Conservation (phyloP, 108 stramenopile species). For the Cyclotella atomus region DNA sequence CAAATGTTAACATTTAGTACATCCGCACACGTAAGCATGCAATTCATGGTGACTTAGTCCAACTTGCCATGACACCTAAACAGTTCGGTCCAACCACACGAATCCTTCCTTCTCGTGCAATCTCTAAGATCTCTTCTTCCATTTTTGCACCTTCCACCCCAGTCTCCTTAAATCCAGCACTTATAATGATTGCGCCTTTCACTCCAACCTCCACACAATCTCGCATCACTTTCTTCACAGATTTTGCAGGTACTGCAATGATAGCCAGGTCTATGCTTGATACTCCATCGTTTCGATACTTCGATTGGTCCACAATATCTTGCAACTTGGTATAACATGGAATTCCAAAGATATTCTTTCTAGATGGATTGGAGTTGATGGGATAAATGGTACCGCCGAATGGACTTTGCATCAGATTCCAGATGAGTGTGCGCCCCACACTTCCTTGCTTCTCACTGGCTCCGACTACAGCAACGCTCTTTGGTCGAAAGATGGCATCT, state of each 20-base stretch:
- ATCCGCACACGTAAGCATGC: neutral
- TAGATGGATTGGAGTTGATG: slow-evolving; percentile 27
- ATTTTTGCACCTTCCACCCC: slow-evolving; percentile 35
- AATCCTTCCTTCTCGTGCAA: slow-evolving; percentile 38
- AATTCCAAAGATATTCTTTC: slow-evolving; percentile 32
- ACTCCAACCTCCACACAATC: slow-evolving; percentile 49
- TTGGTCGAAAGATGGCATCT: slow-evolving; percentile 44
- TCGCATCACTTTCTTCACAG: slow-evolving; percentile 38
- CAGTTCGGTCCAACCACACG: slow-evolving; percentile 54
- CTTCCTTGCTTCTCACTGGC: slow-evolving; percentile 34
- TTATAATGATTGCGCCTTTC: slow-evolving; percentile 46
- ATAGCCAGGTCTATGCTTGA: slow-evolving; percentile 41
- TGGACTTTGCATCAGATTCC: slow-evolving; percentile 38
- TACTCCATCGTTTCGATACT: neutral
- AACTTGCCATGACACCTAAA: slow-evolving; percentile 45
- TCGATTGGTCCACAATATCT: slow-evolving; percentile 14
- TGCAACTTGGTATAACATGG: slow-evolving; percentile 23
- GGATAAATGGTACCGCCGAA: slow-evolving; percentile 50
- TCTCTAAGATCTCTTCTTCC: slow-evolving; percentile 31
- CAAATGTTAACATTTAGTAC: neutral
- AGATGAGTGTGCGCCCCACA: slow-evolving; percentile 42
- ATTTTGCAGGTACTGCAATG: slow-evolving; percentile 41
- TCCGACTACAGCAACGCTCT: slow-evolving; percentile 40
- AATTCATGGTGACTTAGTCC: neutral
- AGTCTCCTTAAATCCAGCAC: slow-evolving; percentile 50